Evolutionary conservation across 495 filamentous ascomycete genomes (phyloP).

Genomic region (Neurospora sp.): DNA sequence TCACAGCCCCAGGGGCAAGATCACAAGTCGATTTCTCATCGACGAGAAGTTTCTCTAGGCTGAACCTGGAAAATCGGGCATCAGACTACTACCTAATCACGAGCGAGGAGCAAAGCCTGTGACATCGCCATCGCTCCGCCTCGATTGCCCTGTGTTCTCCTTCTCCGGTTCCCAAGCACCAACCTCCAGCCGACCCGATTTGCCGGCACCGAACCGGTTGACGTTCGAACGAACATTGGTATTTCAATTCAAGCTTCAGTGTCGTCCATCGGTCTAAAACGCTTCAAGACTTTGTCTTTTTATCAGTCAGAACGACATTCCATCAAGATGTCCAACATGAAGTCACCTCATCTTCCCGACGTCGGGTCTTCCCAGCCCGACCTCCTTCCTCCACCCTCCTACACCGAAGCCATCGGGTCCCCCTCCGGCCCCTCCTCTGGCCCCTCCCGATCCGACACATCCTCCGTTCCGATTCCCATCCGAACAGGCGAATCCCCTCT

Average conservation of each 20-base stretch:
- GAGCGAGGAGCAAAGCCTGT: not conserved
- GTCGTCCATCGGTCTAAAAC: not conserved
- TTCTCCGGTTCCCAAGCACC: not conserved
- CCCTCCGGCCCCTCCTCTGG: not conserved
- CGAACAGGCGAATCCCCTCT: constrained; percentile 17
- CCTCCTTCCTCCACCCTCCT: constrained; percentile 24
- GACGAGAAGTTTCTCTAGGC: not conserved
- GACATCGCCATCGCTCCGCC: not conserved
- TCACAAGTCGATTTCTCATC: not conserved
- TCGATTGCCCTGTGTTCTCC: not conserved
- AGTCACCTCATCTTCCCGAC: not conserved
- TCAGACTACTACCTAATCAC: not conserved
- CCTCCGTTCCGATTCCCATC: constrained; percentile 8
- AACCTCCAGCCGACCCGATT: not conserved
- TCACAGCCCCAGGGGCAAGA: not conserved
- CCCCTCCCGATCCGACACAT: not conserved
- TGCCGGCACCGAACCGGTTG: not conserved
- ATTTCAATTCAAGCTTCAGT: not conserved
- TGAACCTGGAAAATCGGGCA: not conserved
- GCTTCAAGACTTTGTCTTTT: not conserved
- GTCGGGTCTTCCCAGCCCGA: not conserved
- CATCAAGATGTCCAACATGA: not conserved
- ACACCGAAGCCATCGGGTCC: constrained; percentile 17
- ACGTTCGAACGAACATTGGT: not conserved
- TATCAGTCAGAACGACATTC: not conserved